Evolutionary conservation across 805 yeast species (phyloP).

Genomic region (Wickerhamomyces silvicola): DNA sequence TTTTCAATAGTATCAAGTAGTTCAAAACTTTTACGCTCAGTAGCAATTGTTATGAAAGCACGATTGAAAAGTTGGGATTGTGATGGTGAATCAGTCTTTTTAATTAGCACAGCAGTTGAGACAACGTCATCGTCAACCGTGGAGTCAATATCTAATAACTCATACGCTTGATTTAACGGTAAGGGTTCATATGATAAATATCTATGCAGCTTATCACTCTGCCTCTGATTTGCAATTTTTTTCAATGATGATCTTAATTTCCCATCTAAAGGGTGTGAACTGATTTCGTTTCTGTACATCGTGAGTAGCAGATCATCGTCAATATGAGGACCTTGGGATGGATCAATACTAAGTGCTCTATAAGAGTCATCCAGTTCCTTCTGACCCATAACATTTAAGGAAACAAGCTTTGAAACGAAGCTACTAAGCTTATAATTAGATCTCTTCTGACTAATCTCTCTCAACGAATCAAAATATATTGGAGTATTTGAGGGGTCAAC

Average conservation of each 20-base stretch:
- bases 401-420: constrained; percentile 38
- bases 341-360: constrained; percentile 27
- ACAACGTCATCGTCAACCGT: constrained; percentile 64
- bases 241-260: constrained; percentile 33
- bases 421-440: constrained; percentile 39
- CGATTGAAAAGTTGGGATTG: constrained; percentile 38
- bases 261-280: constrained; percentile 14
- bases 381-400: constrained; percentile 47
- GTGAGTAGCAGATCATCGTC: constrained; percentile 26
- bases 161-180: constrained; percentile 44
- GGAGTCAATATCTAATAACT: constrained; percentile 41
- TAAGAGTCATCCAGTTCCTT: constrained; percentile 39
- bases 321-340: constrained; percentile 16
- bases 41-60: constrained; percentile 58
- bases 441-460: constrained; percentile 41
- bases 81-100: constrained; percentile 45
- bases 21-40: constrained; percentile 48
- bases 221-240: constrained; percentile 31
- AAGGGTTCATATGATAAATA: constrained; percentile 43
- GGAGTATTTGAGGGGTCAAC: constrained; percentile 42
- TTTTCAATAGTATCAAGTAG: constrained; percentile 47
- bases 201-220: constrained; percentile 28
- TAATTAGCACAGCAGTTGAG: constrained; percentile 66
- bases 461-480: constrained; percentile 52
- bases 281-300: constrained; percentile 26